Evolutionary conservation across 768 basidiomycete genomes (phyloP).

Genomic region (Chalciporus sphaerocephalus): DNA sequence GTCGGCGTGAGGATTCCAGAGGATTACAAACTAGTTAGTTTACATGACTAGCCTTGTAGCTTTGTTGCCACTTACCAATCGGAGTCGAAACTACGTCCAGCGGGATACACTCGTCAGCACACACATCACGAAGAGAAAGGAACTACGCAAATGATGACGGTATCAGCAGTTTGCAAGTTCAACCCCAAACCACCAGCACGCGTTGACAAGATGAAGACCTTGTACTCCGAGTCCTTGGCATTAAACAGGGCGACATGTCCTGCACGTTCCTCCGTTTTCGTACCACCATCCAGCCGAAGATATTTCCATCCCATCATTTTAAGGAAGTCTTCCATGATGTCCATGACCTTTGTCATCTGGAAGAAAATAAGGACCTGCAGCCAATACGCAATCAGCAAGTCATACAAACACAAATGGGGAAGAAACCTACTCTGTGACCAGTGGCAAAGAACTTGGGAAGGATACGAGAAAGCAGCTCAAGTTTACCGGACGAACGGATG

Average conservation of each 20-base stretch:
- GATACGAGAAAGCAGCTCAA: constrained; percentile 86
- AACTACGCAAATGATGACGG: constrained; percentile 80
- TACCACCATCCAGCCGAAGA: constrained; percentile 92
- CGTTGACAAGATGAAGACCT: constrained; percentile 91
- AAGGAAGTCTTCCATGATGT: constrained; percentile 94
- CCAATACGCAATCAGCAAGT: constrained; percentile 4
- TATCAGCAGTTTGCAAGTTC: constrained; percentile 95
- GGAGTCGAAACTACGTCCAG: constrained; percentile 59
- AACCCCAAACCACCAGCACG: constrained; percentile 90
- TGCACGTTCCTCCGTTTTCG: constrained; percentile 93
- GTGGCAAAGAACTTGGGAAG: constrained; percentile 93
- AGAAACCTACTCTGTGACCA: constrained; percentile 69
- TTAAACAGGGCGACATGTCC: constrained; percentile 85
- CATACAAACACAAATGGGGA: neutral
- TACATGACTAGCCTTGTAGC: neutral
- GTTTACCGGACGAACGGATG: constrained; percentile 84
- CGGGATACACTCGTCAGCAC: constrained; percentile 7
- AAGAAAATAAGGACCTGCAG: constrained; percentile 93
- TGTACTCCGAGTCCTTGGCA: constrained; percentile 80
- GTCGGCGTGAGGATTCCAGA: constrained; percentile 97
- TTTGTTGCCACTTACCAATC: constrained; percentile 49
- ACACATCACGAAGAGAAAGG: neutral
- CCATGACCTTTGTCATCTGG: constrained; percentile 99
- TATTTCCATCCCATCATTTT: constrained; percentile 83
- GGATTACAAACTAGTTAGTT: constrained; percentile 2